Evolutionary conservation across 2,329 filamentous ascomycete species (phyloP).

Genomic region (Lasiodiplodia sp.): DNA sequence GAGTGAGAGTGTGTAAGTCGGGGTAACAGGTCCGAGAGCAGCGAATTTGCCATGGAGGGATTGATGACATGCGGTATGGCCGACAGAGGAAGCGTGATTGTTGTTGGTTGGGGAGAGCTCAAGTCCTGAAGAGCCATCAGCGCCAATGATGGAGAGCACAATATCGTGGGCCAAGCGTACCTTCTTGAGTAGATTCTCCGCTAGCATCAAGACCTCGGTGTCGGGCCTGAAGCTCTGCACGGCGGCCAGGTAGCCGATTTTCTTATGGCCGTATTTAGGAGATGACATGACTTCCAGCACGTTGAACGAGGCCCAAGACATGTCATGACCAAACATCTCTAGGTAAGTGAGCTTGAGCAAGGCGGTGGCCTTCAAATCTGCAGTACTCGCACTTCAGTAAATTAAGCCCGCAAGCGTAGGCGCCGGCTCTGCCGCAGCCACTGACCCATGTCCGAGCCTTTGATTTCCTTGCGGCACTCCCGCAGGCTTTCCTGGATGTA

Average conservation of each 20-base stretch:
- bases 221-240: conserved; percentile 96
- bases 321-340: conserved; percentile 99
- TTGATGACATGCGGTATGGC: conserved; percentile 96
- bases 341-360: conserved; percentile 95
- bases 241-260: conserved; percentile 91
- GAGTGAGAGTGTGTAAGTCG: conserved; percentile 86
- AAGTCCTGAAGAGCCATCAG: conserved; percentile 66
- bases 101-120: conserved; percentile 72
- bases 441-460: conserved; percentile 82
- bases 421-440: conserved; percentile 50
- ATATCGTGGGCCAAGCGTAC: conserved; percentile 48
- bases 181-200: conserved; percentile 96
- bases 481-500: conserved; percentile 93
- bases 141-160: background rate
- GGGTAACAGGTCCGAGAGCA: conserved; percentile 85
- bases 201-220: conserved; percentile 96
- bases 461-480: conserved; percentile 94
- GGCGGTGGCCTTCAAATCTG: conserved; percentile 88
- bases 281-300: conserved; percentile 99
- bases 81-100: conserved; percentile 83
- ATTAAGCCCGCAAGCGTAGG: background rate
- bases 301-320: conserved; percentile 99
- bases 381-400: conserved; percentile 51
- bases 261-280: conserved; percentile 91
- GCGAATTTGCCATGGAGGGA: conserved; percentile 86